Percentiles rank a stretch among this genome's conserved stretches.
phyloP scores from a whole-genome alignment of 1,139 yeast species.

The Geotrichum macrosporum region DNA sequence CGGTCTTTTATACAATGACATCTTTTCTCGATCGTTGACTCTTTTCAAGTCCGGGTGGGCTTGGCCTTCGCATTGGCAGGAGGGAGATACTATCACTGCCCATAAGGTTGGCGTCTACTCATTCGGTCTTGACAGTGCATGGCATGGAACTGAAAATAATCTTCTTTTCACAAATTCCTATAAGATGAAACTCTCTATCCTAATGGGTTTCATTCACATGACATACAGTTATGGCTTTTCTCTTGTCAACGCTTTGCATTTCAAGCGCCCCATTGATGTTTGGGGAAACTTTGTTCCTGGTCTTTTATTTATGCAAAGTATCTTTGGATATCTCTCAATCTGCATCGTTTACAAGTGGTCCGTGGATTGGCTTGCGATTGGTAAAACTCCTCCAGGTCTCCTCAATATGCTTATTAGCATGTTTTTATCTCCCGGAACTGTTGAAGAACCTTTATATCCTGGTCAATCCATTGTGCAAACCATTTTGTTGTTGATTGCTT shows the following conservation, averaged over 20 bases:
- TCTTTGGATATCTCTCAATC: slow-evolving; percentile 83
- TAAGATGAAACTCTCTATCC: slow-evolving; percentile 90
- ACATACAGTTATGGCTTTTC: slow-evolving; percentile 83
- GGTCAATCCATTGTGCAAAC: slow-evolving; percentile 83
- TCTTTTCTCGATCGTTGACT: slow-evolving; percentile 86
- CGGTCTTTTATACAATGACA: slow-evolving; percentile 87
- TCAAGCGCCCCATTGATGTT: slow-evolving; percentile 74
- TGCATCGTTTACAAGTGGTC: slow-evolving; percentile 92
- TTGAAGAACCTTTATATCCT: slow-evolving; percentile 76
- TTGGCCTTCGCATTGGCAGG: slow-evolving; percentile 74
- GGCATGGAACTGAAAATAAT: slow-evolving; percentile 97
- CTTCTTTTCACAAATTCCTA: slow-evolving; percentile 87
- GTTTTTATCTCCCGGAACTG: slow-evolving; percentile 90
- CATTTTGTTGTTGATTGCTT: slow-evolving; percentile 65
- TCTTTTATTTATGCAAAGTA: slow-evolving; percentile 86
- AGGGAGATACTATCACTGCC: slow-evolving; percentile 61
- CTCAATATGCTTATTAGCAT: slow-evolving; percentile 92
- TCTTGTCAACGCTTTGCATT: slow-evolving; percentile 71
- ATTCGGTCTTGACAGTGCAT: slow-evolving; percentile 85
- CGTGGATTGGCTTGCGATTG: slow-evolving; percentile 79
- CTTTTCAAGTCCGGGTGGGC: slow-evolving; percentile 85
- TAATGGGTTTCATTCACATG: slow-evolving; percentile 96
- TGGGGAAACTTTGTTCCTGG: slow-evolving; percentile 95
- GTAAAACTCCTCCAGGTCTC: slow-evolving; percentile 82
- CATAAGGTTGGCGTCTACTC: slow-evolving; percentile 64